Evolutionary conservation across 2,329 filamentous ascomycete species (phyloP).

Genomic region (Curvularia eragrostidis): DNA sequence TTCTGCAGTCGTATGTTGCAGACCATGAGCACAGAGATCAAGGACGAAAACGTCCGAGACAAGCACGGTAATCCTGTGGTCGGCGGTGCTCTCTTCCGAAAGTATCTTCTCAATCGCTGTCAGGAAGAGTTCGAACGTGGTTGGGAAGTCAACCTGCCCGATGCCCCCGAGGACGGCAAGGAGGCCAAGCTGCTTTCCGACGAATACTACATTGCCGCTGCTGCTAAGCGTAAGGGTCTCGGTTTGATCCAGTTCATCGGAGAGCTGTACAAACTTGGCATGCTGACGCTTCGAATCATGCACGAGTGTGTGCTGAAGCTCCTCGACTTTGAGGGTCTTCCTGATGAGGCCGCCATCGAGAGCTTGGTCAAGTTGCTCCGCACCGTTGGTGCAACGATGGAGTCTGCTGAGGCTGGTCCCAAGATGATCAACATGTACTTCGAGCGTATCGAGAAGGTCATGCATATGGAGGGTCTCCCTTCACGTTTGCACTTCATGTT

Average conservation of each 20-base stretch:
- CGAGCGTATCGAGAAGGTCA: constrained; percentile 80
- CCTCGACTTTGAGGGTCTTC: constrained; percentile 90
- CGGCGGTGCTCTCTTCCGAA: constrained; percentile 93
- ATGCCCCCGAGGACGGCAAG: constrained; percentile 78
- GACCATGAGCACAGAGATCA: constrained; percentile 82
- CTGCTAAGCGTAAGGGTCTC: constrained; percentile 94
- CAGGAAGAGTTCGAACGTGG: constrained; percentile 99
- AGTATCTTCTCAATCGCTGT: constrained; percentile 97
- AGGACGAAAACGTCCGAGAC: constrained; percentile 93
- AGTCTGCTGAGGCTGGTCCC: constrained; percentile 78
- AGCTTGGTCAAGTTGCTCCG: constrained; percentile 90
- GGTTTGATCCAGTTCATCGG: constrained; percentile 99
- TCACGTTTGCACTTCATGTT: constrained; percentile 97
- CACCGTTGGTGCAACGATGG: constrained; percentile 89
- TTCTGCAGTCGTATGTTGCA: constrained; percentile 98
- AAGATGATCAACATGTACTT: constrained; percentile 95
- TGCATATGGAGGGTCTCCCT: constrained; percentile 75
- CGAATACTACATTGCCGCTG: constrained; percentile 93
- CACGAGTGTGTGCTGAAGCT: constrained; percentile 98
- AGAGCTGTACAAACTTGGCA: constrained; percentile 97
- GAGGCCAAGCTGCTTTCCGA: constrained; percentile 89
- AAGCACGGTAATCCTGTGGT: constrained; percentile 87
- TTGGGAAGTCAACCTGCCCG: constrained; percentile 88
- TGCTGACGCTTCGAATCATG: constrained; percentile 99
- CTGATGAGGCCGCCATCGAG: constrained; percentile 96